Conservation (phyloP, 306 rosid species). For the Medicago truncatula region MtrunA17r5.0-ANR NC_053044.1:33931001-33931500, state of each 20-base stretch:
- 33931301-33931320: slow-evolving; percentile 22
- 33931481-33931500: slow-evolving; percentile 35
- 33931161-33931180: slow-evolving; percentile 20
- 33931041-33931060: slow-evolving; percentile 69
- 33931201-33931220: slow-evolving; percentile 23
- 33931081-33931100: slow-evolving; percentile 56
- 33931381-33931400: slow-evolving; percentile 17
- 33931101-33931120: slow-evolving; percentile 69
- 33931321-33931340: slow-evolving; percentile 21
- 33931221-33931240: slow-evolving; percentile 33
- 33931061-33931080: slow-evolving; percentile 77
- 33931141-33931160: slow-evolving; percentile 64
- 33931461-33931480: slow-evolving; percentile 30
- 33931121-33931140: slow-evolving; percentile 73
- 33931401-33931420: slow-evolving; percentile 8
- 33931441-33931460: slow-evolving; percentile 30
- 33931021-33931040: slow-evolving; percentile 66
- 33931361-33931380: neutral
- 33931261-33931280: slow-evolving; percentile 13
- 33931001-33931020: slow-evolving; percentile 79
- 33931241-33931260: slow-evolving; percentile 36
- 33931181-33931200: slow-evolving; percentile 14
- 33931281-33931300: slow-evolving; percentile 35
- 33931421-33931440: slow-evolving; percentile 2
- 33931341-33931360: slow-evolving; percentile 22